A percentile compares a stretch with the other conserved stretches of the same genome.
These are phyloP conservation scores for Tricharina praecox DNA, from an alignment of 495 filamentous ascomycete species.

Conservation along the genomic window DNA sequence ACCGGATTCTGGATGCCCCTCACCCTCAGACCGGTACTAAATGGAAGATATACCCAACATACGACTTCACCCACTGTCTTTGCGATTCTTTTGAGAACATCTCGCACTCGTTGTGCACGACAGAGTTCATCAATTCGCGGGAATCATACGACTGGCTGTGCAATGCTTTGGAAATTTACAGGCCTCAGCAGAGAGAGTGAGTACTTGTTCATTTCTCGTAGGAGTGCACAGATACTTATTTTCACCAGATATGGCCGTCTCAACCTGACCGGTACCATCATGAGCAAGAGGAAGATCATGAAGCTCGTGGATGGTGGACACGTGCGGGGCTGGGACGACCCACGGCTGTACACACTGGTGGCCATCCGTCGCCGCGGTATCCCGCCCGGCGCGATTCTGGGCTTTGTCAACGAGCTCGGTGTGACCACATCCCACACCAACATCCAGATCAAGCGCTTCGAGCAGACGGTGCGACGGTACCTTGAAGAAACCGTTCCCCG, in stretches of 20 bases:
- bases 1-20: conserved; percentile 50
- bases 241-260: conserved; percentile 46
- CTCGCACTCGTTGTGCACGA: conserved; percentile 77
- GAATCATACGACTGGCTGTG: conserved; percentile 82
- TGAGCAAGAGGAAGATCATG: conserved; percentile 67
- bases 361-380: conserved; percentile 66
- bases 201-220: conserved; percentile 15
- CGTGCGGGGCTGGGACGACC: conserved; percentile 78
- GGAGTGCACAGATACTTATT: conserved; percentile 16
- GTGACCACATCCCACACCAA: conserved; percentile 59
- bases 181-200: conserved; percentile 68
- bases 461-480: conserved; percentile 61
- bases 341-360: conserved; percentile 76
- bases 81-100: conserved; percentile 79
- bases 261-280: conserved; percentile 62
- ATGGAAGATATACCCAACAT: conserved; percentile 80
- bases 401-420: conserved; percentile 76
- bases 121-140: conserved; percentile 60
- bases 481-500: conserved; percentile 72
- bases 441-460: conserved; percentile 59
- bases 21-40: conserved; percentile 57
- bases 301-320: conserved; percentile 54
- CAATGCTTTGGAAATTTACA: conserved; percentile 53
- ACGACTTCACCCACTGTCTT: conserved; percentile 82
- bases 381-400: conserved; percentile 69